Percentiles rank a stretch among this genome's conserved stretches.
These are phyloP conservation scores for Lachancea mirantina DNA, from an alignment of 805 yeast genomes.

Conservation along the genomic window DNA sequence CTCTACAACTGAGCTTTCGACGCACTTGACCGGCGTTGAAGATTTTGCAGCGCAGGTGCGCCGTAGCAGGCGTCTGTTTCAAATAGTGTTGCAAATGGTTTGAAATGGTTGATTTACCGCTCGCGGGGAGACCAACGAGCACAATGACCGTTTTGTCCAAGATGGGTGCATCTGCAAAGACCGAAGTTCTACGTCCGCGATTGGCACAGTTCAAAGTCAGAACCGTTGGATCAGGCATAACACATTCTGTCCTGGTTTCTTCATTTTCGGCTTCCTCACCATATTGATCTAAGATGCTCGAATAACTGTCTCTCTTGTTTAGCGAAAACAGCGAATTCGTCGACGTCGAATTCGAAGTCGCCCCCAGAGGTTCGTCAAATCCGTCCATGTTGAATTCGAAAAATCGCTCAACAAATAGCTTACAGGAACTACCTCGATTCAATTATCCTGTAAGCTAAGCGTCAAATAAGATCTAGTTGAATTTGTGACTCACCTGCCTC, in stretches of 20 bases:
- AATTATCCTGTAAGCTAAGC: no score
- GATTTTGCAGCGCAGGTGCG: conserved; percentile 34
- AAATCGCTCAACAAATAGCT: no score
- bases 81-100: conserved; percentile 54
- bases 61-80: conserved; percentile 26
- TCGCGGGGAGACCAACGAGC: conserved; percentile 70
- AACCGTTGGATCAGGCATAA: no score
- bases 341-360: conserved; percentile 14
- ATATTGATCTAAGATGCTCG: conserved; percentile 13
- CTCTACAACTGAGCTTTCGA: conserved; percentile 41
- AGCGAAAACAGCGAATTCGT: conserved; percentile 25
- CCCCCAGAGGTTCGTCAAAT: conserved; percentile 2
- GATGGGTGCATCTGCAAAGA: conserved; percentile 4
- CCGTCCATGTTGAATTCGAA: no score
- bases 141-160: conserved; percentile 52
- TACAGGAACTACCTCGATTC: no score
- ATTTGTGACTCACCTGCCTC: no score
- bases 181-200: conserved; percentile 8
- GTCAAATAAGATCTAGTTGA: no score
- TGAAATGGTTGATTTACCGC: conserved; percentile 70
- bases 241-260: no score
- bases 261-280: conserved; percentile 3
- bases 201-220: conserved; percentile 12
- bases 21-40: conserved; percentile 73
- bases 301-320: conserved; percentile 13